A percentile compares a stretch with the other conserved stretches of the same genome.
Evolutionary conservation across 495 filamentous ascomycete species (phyloP).

Genomic region (Entonaema liquescens): DNA sequence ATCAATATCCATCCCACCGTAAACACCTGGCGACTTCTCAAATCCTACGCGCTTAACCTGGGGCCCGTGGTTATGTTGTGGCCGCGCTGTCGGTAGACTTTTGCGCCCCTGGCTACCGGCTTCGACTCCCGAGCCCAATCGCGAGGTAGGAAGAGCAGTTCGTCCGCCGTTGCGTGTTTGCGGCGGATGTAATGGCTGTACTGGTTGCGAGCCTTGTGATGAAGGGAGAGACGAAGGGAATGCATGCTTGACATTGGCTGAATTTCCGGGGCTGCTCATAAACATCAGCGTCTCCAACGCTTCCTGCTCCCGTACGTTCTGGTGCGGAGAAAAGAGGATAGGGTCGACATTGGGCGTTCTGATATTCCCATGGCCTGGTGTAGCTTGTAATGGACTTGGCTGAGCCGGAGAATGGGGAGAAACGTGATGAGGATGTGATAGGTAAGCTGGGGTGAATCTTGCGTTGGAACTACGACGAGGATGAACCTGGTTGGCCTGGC

Average conservation of each 20-base stretch:
- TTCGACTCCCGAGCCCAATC: constrained; percentile 34
- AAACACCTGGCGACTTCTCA: constrained; percentile 51
- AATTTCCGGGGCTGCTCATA: constrained; percentile 86
- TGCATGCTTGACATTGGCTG: constrained; percentile 63
- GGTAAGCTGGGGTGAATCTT: constrained; percentile 49
- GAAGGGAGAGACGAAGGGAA: constrained; percentile 49
- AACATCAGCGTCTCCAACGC: constrained; percentile 88
- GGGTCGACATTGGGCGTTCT: constrained; percentile 72
- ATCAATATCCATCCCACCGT: constrained; percentile 54
- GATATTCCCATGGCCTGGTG: constrained; percentile 38
- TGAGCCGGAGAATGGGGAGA: constrained; percentile 52
- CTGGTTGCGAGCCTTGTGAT: constrained; percentile 43
- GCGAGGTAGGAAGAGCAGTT: constrained; percentile 53
- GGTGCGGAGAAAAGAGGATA: constrained; percentile 59
- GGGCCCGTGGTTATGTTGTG: constrained; percentile 45
- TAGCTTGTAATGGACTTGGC: constrained; percentile 49
- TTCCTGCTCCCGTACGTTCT: constrained; percentile 75
- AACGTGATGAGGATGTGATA: constrained; percentile 50
- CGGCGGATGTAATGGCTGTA: constrained; percentile 32
- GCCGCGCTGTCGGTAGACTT: constrained; percentile 55
- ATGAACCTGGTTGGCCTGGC: constrained; percentile 43
- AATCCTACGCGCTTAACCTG: constrained; percentile 57
- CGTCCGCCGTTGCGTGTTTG: constrained; percentile 38
- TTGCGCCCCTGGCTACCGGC: constrained; percentile 48
- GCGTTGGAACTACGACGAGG: constrained; percentile 52